Evolutionary conservation across 2,329 filamentous ascomycete genomes (phyloP), one percentile per base, ranked within the genome.

Genomic region (Metarhizium album): DNA sequence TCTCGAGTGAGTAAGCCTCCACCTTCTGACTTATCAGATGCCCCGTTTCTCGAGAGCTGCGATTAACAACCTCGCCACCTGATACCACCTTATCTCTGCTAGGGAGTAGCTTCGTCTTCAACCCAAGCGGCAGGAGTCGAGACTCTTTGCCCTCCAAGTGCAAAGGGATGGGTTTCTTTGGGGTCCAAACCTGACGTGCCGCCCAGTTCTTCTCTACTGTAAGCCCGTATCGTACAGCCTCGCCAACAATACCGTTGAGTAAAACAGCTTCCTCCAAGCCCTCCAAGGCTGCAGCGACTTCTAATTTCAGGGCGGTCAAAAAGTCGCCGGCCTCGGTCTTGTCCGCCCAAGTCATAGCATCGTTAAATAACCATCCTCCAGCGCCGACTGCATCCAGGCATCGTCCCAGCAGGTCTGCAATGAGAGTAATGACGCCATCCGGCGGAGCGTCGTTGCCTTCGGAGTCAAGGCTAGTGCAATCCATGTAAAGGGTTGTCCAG

Each of bases 1-100:
- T 80, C 70, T 95, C 89, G 57, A 91, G 76, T 45, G 86, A 88
- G 70, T 96, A 95, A 57, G 84, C 81, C 51, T 86, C 86, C 54
- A 90, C 84, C 64, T 83, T 84, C 70, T 87, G 86, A 63, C 86
- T 88, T 62, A 86, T 80, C 65, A 94, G 69, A 67, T 86, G 81
- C 18, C 86, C 87, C 52, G 84, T 82, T 70, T 95, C 86, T 66
- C 89, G 75, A 58, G 72, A 74, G 59, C 76, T 89, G 58, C 87
- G 79, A 64, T 78, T 72, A 55, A 83, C 75, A 40, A 88, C 72
- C 70, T 89, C 85, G 18, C 88, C 87, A 51, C 82, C 82, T 45
- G 77, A 73, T 58, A 83, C 72, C 57, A 86, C 70, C 76, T 87
- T 82, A 54, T 73, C 68, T 53, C 62, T 68, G 42, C 74, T 73